These are phyloP conservation scores for Ceratocystiopsis brevicomis DNA, from an alignment of 2,329 filamentous ascomycete genomes.

Conservation along the genomic window DNA sequence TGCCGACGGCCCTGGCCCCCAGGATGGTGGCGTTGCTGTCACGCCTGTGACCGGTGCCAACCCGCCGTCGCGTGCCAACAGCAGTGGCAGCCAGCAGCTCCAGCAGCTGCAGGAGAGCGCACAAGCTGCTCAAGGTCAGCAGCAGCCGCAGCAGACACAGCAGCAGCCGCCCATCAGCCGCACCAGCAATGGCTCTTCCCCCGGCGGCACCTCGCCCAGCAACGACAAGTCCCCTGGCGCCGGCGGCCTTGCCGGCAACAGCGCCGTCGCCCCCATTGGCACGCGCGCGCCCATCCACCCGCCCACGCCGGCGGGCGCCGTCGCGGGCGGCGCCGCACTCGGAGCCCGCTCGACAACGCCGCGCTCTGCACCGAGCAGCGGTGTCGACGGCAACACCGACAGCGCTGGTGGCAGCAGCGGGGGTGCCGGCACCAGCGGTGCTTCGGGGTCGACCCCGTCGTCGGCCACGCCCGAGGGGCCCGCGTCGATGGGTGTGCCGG, in stretches of 20 bases:
- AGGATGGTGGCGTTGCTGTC: constrained; percentile 9
- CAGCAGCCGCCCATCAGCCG: constrained; percentile 31
- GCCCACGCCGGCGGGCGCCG: no score
- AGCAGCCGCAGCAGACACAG: constrained; percentile 34
- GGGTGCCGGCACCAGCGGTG: no score
- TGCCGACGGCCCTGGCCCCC: constrained; percentile 10
- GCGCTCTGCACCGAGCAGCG: constrained; percentile 52
- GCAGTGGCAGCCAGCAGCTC: constrained; percentile 67
- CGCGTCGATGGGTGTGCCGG: constrained; percentile 23
- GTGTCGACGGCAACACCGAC: constrained; percentile 14
- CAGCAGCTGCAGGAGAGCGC: constrained; percentile 28
- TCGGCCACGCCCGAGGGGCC: constrained; percentile 23
- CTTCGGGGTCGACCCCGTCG: constrained; percentile 32
- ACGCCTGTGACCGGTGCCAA: constrained; percentile 30
- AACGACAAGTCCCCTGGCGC: constrained; percentile 26
- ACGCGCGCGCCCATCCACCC: constrained; percentile 33
- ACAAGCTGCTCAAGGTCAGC: constrained; percentile 37
- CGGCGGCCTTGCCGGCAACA: constrained; percentile 12
- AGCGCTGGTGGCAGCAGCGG: constrained; percentile 13
- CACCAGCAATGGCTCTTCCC: constrained; percentile 64
- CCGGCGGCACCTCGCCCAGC: constrained; percentile 58
- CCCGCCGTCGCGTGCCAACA: constrained; percentile 56
- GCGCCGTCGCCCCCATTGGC: constrained; percentile 76
- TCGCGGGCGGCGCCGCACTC: constrained; percentile 31
- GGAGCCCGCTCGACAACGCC: constrained; percentile 79